phyloP scores from a whole-genome alignment of 2,329 filamentous ascomycete genomes.

The Clarireedia sp. region DNA sequence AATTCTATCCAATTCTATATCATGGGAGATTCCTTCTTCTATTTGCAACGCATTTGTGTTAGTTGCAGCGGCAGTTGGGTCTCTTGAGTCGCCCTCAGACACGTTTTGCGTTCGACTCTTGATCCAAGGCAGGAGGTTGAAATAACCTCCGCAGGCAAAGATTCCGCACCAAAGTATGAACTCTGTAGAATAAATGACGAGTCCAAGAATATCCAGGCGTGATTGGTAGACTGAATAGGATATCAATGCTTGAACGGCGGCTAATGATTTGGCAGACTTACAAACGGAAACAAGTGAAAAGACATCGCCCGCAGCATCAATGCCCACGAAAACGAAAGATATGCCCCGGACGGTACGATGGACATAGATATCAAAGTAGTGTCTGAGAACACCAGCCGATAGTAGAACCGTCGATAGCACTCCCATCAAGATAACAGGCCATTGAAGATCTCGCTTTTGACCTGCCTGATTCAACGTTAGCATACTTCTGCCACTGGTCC shows the following conservation, averaged over 20 bases:
- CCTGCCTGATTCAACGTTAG: constrained; percentile 13
- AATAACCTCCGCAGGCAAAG: constrained; percentile 57
- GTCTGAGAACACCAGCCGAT: constrained; percentile 56
- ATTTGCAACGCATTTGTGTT: background rate
- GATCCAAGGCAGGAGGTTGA: constrained; percentile 54
- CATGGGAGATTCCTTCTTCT: constrained; percentile 15
- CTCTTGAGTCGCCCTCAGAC: background rate
- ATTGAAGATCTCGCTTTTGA: constrained; percentile 39
- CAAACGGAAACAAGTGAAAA: constrained; percentile 56
- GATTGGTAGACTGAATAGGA: constrained; percentile 44
- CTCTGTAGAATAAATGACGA: constrained; percentile 61
- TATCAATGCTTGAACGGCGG: background rate
- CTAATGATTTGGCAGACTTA: constrained; percentile 19
- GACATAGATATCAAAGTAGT: constrained; percentile 62
- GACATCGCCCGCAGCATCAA: constrained; percentile 61
- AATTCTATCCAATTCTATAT: constrained; percentile 38
- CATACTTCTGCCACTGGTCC: background rate
- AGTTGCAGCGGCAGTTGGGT: constrained; percentile 5
- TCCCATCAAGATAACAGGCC: constrained; percentile 61
- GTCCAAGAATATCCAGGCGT: constrained; percentile 49
- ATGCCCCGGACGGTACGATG: constrained; percentile 62
- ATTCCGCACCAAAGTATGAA: constrained; percentile 59
- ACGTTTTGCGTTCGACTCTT: constrained; percentile 28
- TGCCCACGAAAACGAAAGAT: constrained; percentile 62
- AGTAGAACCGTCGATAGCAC: constrained; percentile 55